Base-by-base conservation (phyloP, 345 rosid species). In the Syzygium oleosum region DNA sequence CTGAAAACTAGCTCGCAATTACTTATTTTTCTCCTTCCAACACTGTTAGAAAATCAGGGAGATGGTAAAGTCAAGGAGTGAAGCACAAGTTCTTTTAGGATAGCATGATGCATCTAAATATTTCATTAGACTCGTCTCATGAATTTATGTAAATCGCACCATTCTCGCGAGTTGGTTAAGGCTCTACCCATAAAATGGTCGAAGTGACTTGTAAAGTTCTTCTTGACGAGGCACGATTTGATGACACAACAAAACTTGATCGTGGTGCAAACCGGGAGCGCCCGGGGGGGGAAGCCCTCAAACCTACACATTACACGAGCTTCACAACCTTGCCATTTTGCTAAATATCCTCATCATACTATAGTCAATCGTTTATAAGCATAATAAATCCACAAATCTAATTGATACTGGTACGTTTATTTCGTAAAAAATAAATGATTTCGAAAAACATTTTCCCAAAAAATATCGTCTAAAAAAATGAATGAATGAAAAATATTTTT, bases 131-230 rank as follows among this genome's bases (percentile, higher is more conserved):
- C 9, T 27, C 34, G 15, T 59, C 68, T 59, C 17, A 15, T 27
- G 17, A 59, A 27, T 59, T 25, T 12, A 13, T 10, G 10, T 0
- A 63, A 14, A 63, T 29, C 4, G 1, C 77, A 63, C 31, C 8
- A 0, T 29, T 14, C 16, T 13, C 15, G 1, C 19, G 0, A 0
- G 21, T 63, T 29, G 38, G 1, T 1, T 63, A 63, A 63, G 77
- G 38, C 19, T 63, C 14, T 29, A 17, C 21, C 0, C 41, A 63
- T 6, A 3, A 14, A 2, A 63, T 63, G 77, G n/a, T 63, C 9
- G 7, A n/a, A 29, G 21, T 63, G 77, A 34, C 77, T 14, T 2
- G 38, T 29, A 0, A 63, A 63, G 38, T n/a, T 13, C 6, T 14
- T 63, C 21, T 2, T 4, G 0, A 10, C 0, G 21, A 14, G 41